Base-by-base conservation (phyloP, 306 rosid species). In the Mimosa bimucronata region DNA sequence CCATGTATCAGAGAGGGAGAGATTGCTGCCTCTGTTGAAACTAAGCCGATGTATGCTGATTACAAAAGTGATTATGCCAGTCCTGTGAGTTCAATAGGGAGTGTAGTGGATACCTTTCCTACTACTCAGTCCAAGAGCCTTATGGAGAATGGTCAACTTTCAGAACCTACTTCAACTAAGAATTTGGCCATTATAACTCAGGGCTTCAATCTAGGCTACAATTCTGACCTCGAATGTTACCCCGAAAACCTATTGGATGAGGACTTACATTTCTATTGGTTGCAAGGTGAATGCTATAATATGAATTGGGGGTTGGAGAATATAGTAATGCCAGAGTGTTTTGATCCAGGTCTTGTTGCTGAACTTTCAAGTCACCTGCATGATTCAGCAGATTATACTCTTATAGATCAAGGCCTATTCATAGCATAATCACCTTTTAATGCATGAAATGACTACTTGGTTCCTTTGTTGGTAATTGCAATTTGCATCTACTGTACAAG, bases 401-500 rank as follows among this genome's bases (percentile, higher is more conserved):
- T 89, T 28, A 66, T 89, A 72, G 98, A 91, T 87, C 91, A 93
- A 82, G 88, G 98, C 77, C 92, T 91, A 65, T 93, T 89, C 81
- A 90, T 91, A 73, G 86, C 87, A 77, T 88, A 88, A 91, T 77
- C 78, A 88, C 76, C 65, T 64, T 74, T 77, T 29, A 76, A 67
- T 34, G 67, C 74, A n/a, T 80, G 90, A 80, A 81, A 83, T 62
- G 78, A 74, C 84, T 73, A 45, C 74, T 80, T 64, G 80, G 62
- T 86, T 66, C 80, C 85, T 77, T 66, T 82, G 78, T 77, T 80
- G 74, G 85, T 79, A 77, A 79, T 77, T 81, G 60, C 68, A 46
- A 77, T 69, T 75, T 80, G 60, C 68, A 37, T 52, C 58, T 85
- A 42, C 68, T 58, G 50, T 71, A 67, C 82, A 77, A 29, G 79